These are phyloP conservation scores for Collybiopsis luxurians DNA, from an alignment of 768 basidiomycete species.

Conservation along the genomic window DNA sequence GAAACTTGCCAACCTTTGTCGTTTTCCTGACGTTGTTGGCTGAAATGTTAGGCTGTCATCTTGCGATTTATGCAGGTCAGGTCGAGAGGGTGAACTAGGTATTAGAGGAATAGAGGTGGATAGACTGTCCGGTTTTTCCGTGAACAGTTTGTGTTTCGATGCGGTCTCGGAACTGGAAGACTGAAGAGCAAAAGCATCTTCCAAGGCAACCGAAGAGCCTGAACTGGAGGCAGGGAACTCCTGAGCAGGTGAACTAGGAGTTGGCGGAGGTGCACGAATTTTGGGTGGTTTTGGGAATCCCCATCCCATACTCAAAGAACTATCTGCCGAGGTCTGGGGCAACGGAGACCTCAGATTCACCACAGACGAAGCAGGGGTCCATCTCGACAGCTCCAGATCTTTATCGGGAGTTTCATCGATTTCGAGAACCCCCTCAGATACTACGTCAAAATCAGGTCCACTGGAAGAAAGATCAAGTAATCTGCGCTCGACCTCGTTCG, in stretches of 20 bases:
- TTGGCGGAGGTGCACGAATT: neutral
- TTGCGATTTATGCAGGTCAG: neutral
- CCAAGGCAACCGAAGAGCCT: neutral
- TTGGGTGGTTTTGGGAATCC: neutral
- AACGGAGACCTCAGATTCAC: neutral
- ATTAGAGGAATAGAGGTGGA: neutral
- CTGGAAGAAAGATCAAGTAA: neutral
- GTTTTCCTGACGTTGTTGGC: neutral
- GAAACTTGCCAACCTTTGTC: conserved; percentile 1
- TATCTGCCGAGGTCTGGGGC: neutral
- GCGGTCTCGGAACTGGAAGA: neutral
- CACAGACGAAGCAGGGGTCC: conserved; percentile 6
- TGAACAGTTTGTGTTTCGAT: neutral
- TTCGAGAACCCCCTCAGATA: neutral
- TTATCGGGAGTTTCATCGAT: neutral
- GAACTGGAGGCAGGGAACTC: neutral
- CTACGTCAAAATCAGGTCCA: neutral
- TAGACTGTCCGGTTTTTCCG: neutral
- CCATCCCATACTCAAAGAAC: neutral
- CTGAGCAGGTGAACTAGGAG: neutral
- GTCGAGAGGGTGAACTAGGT: neutral
- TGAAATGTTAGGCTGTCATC: neutral
- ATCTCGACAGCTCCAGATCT: neutral
- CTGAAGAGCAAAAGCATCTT: neutral
- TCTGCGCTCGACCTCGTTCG: conserved; percentile 2